Evolutionary conservation across 2,329 filamentous ascomycete genomes (phyloP).

Genomic region (Venturia effusa): DNA sequence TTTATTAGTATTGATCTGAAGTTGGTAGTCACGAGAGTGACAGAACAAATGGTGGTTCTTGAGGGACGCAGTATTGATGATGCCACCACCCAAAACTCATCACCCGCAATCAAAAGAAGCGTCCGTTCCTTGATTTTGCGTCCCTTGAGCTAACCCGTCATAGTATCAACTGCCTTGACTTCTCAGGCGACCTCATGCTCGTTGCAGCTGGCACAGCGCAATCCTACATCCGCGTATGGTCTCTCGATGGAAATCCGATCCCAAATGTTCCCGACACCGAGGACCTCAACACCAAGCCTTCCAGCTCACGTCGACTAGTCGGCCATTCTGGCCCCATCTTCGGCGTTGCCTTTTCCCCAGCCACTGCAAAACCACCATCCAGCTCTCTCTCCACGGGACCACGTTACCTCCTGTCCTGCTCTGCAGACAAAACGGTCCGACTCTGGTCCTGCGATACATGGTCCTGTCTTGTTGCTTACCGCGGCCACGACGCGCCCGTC

Average conservation of each 20-base stretch:
- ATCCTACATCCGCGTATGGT: conserved; percentile 94
- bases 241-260: conserved; percentile 73
- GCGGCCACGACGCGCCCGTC: conserved; percentile 80
- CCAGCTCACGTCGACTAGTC: conserved; percentile 65
- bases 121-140: neutral
- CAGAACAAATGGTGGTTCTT: too few relatives aligned
- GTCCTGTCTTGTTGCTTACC: conserved; percentile 89
- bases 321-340: conserved; percentile 89
- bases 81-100: neutral
- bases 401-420: conserved; percentile 75
- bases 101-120: neutral
- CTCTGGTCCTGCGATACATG: conserved; percentile 90
- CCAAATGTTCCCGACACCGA: conserved; percentile 52
- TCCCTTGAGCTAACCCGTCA: conserved; percentile 16
- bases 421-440: conserved; percentile 76
- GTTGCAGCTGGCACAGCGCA: conserved; percentile 85
- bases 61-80: too few relatives aligned
- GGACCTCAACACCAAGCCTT: conserved; percentile 39
- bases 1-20: too few relatives aligned
- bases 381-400: conserved; percentile 45
- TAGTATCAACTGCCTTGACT: conserved; percentile 86
- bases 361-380: conserved; percentile 35
- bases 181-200: conserved; percentile 80
- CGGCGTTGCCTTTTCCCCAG: conserved; percentile 77
- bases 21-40: too few relatives aligned